Percentiles rank a stretch among this genome's conserved stretches.
Evolutionary conservation across 2,329 filamentous ascomycete genomes (phyloP).

Genomic region (Cryphonectria naterciae): DNA sequence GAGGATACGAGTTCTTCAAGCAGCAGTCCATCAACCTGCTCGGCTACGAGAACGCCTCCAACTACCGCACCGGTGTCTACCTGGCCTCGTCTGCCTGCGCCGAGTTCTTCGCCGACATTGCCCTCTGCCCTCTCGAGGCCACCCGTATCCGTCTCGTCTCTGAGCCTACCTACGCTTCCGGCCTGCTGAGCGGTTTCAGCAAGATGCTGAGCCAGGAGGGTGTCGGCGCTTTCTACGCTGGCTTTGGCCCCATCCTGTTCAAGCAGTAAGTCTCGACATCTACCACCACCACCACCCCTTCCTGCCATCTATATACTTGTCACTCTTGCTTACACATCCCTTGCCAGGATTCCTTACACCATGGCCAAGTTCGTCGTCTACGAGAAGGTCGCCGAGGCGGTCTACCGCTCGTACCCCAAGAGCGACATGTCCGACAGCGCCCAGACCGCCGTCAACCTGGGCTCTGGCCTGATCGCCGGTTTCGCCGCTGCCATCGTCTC

Average conservation of each 20-base stretch:
- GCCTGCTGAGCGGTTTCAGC: constrained; percentile 76
- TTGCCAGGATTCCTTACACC: constrained; percentile 34
- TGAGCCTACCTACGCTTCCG: constrained; percentile 81
- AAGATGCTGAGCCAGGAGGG: constrained; percentile 87
- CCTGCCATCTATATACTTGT: background rate
- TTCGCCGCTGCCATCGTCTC: constrained; percentile 74
- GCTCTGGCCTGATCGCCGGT: constrained; percentile 73
- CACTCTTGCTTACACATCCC: constrained; percentile 13
- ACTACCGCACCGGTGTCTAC: constrained; percentile 84
- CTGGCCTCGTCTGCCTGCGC: constrained; percentile 68
- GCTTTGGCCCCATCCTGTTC: constrained; percentile 86
- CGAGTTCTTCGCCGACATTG: constrained; percentile 76
- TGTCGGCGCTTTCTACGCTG: constrained; percentile 85
- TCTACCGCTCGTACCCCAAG: constrained; percentile 34
- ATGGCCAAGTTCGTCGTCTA: constrained; percentile 35
- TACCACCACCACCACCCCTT: background rate
- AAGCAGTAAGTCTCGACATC: constrained; percentile 63
- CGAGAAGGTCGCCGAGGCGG: constrained; percentile 33
- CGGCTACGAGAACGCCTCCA: constrained; percentile 75
- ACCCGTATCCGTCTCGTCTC: constrained; percentile 93
- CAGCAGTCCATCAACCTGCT: constrained; percentile 81
- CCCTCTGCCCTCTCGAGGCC: constrained; percentile 89
- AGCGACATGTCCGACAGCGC: constrained; percentile 35
- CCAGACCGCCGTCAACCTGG: constrained; percentile 67
- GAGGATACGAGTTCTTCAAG: constrained; percentile 97